phyloP scores from a whole-genome alignment of 2,329 filamentous ascomycete genomes.

The Alternaria postmessia region DNA sequence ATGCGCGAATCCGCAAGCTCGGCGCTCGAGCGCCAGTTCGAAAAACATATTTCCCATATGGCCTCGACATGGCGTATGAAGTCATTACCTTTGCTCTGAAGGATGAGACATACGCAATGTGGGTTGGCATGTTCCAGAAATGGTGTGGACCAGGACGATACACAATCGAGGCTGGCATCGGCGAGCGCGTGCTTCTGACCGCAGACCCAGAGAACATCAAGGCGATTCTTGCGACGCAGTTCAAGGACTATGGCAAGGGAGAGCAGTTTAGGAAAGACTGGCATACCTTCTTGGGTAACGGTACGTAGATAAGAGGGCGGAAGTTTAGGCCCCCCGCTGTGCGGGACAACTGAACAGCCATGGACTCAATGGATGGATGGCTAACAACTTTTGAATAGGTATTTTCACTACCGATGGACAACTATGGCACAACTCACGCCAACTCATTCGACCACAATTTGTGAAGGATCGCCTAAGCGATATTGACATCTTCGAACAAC shows the following conservation, averaged over 20 bases:
- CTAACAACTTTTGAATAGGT: slow-evolving; percentile 37
- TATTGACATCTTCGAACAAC: slow-evolving; percentile 80
- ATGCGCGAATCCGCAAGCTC: slow-evolving; percentile 52
- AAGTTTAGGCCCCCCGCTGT: background rate
- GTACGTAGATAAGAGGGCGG: slow-evolving; percentile 60
- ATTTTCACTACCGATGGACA: slow-evolving; percentile 78
- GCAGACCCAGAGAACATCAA: slow-evolving; percentile 90
- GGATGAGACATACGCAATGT: slow-evolving; percentile 69
- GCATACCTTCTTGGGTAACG: slow-evolving; percentile 77
- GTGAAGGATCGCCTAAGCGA: slow-evolving; percentile 84
- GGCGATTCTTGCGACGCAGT: slow-evolving; percentile 86
- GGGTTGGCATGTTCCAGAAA: slow-evolving; percentile 62
- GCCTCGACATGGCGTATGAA: slow-evolving; percentile 70
- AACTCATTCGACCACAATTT: slow-evolving; percentile 86
- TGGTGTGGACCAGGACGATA: slow-evolving; percentile 52
- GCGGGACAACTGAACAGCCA: slow-evolving; percentile 9
- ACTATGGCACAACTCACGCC: slow-evolving; percentile 80
- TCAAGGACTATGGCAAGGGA: slow-evolving; percentile 85
- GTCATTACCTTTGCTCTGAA: slow-evolving; percentile 62
- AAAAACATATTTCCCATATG: slow-evolving; percentile 55
- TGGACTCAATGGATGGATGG: background rate
- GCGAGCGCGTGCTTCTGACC: slow-evolving; percentile 75
- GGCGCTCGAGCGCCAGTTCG: slow-evolving; percentile 56
- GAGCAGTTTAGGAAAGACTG: slow-evolving; percentile 76
- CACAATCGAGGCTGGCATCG: slow-evolving; percentile 67